Conservation (phyloP, 306 rosid genomes). For the Luffa aegyptiaca region DNA sequence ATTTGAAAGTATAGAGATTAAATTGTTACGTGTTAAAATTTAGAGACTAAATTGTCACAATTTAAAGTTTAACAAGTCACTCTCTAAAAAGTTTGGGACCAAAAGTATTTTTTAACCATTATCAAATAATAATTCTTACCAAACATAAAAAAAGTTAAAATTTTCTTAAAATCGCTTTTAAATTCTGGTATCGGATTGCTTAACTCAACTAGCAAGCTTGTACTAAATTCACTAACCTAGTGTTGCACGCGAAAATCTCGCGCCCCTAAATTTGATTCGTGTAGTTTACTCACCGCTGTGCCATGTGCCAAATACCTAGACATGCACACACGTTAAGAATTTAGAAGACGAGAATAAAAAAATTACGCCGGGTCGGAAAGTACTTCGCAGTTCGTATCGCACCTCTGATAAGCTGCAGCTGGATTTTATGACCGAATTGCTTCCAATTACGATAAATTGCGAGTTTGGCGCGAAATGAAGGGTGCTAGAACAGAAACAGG, state of each 20-base stretch:
- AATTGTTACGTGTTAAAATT: no score
- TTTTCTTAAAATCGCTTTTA: no score
- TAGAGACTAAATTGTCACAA: no score
- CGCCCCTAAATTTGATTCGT: background rate
- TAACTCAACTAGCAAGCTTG: no score
- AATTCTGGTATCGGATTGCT: no score
- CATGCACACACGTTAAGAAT: background rate
- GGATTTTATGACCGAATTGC: background rate
- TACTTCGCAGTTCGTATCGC: background rate
- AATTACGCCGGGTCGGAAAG: background rate
- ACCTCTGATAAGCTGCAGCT: background rate
- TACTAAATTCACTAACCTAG: background rate
- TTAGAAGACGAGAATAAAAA: background rate
- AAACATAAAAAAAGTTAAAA: no score
- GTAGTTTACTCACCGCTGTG: background rate
- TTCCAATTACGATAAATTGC: background rate
- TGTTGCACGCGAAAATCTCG: background rate
- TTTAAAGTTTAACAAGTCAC: no score
- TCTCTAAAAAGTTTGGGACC: no score
- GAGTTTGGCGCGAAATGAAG: background rate
- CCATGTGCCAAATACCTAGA: background rate
- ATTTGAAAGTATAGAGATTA: no score
- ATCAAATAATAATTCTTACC: no score
- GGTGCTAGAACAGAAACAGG: background rate
- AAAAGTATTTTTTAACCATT: no score